A percentile compares a stretch with the other conserved stretches of the same genome.
These are phyloP conservation scores for Aegilops bicornis DNA, from an alignment of 176 grass and related monocot genomes.

Conservation along the genomic window DNA sequence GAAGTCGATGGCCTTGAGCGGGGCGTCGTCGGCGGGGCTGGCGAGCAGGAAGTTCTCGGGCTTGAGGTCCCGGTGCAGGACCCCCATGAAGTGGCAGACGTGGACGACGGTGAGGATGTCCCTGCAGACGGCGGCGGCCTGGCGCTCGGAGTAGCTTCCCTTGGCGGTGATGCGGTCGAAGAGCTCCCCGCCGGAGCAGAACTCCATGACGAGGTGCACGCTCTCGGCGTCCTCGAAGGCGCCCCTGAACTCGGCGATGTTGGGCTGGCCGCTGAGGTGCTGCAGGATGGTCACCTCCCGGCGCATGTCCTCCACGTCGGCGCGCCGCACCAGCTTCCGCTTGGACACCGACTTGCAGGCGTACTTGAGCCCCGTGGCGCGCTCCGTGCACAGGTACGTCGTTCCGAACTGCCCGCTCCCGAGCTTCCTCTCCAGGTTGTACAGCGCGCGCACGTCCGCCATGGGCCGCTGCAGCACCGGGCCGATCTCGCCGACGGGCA, in stretches of 20 bases:
- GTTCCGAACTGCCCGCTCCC: constrained; percentile 79
- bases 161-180: constrained; percentile 82
- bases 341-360: constrained; percentile 97
- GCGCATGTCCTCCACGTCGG: constrained; percentile 72
- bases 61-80: constrained; percentile 89
- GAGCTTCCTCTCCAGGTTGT: constrained; percentile 65
- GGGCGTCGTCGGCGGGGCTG: constrained; percentile 50
- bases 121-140: constrained; percentile 62
- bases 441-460: constrained; percentile 52
- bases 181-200: constrained; percentile 88
- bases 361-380: constrained; percentile 40
- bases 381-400: constrained; percentile 85
- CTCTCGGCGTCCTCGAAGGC: constrained; percentile 61
- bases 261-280: constrained; percentile 87
- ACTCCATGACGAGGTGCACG: constrained; percentile 90
- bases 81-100: constrained; percentile 96
- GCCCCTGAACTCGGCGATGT: constrained; percentile 87
- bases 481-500: neutral
- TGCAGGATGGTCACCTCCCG: constrained; percentile 89
- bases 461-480: constrained; percentile 52
- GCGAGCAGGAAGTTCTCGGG: constrained; percentile 85
- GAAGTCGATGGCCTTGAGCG: constrained; percentile 88
- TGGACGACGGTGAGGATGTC: constrained; percentile 72
- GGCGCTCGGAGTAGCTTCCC: constrained; percentile 62
- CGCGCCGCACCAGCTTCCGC: constrained; percentile 63